Evolutionary conservation across 1,284 basidiomycete genomes (phyloP), one percentile per base, ranked within the genome.

Genomic region (Marasmius tenuissimus): DNA sequence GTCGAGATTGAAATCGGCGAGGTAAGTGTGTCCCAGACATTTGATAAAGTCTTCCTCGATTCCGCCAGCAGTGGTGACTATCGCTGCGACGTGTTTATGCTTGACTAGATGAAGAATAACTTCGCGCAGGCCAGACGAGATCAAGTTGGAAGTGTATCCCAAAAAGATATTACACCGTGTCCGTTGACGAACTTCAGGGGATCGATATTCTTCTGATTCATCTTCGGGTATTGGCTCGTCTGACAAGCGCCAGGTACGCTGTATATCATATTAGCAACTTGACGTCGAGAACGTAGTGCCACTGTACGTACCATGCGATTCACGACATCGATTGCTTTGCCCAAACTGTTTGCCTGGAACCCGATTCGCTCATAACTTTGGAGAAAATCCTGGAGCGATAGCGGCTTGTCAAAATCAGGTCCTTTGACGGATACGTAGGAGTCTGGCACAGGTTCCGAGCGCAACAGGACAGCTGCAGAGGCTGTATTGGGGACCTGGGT

Each of bases 41-140:
- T 99, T 99, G 78, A 99, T 98, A 66, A 99, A 92, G 78, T 99
- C 97, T 77, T 99, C 97, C 73, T 99, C 97, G 65, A 99, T 92
- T 3, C 97, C 97, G 0, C 97, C 97, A 1, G 97, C 97, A 0
- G 97, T 99, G 1, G 97, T 99, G 18, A 98, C 97, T 58, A 99
- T 83, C 8, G 89, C 93, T 33, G 90, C 85, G 57, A 99, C 87
- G 68, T 97, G 92, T 68, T 91, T 93, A 80, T 99, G 88, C 75
- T 98, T 96, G 48, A 96, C 97, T 47, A 99, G 89, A 75, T 97
- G 89, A 27, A 92, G 83, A 68, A 99, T 93, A 53, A 98, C 83
- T 76, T 99, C 97, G 52, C 97, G 88, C 57, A 99, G 80, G 9
- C 97, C 97, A 3, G 97, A 98, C 0, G 97, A 99, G 69, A 99